Percentiles rank a stretch among this genome's conserved stretches.
Conservation (phyloP, 2,329 filamentous ascomycete genomes). For the Colletotrichum karsti region DNA sequence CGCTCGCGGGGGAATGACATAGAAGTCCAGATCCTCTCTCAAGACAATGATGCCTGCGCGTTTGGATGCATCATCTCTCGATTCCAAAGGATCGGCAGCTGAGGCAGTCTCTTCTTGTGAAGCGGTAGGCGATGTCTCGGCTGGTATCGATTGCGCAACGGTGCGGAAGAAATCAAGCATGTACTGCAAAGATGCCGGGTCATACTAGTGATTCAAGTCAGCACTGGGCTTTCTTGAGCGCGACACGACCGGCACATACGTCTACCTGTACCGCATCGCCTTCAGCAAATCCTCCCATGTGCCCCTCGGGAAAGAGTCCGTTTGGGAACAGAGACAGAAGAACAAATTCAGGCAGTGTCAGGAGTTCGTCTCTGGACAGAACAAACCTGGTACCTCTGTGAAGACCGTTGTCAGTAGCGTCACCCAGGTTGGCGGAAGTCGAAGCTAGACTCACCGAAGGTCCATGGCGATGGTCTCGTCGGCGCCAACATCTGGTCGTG, state of each 20-base stretch:
- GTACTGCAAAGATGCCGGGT: slow-evolving; percentile 94
- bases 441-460: slow-evolving; percentile 72
- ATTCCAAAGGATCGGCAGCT: slow-evolving; percentile 76
- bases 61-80: slow-evolving; percentile 80
- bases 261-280: slow-evolving; percentile 96
- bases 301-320: slow-evolving; percentile 95
- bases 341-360: slow-evolving; percentile 97
- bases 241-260: slow-evolving; percentile 66
- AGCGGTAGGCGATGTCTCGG: slow-evolving; percentile 72
- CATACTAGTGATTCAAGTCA: slow-evolving; percentile 74
- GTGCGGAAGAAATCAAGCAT: slow-evolving; percentile 99
- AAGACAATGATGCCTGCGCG: slow-evolving; percentile 97
- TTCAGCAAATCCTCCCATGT: slow-evolving; percentile 92
- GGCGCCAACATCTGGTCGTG: slow-evolving; percentile 73
- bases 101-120: slow-evolving; percentile 70
- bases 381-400: slow-evolving; percentile 90
- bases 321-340: slow-evolving; percentile 98
- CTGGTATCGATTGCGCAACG: slow-evolving; percentile 94
- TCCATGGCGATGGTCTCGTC: slow-evolving; percentile 97
- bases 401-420: slow-evolving; percentile 31
- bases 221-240: background rate
- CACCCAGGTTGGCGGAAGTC: too few species aligned
- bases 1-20: slow-evolving; percentile 86
- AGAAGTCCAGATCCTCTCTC: slow-evolving; percentile 96
- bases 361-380: slow-evolving; percentile 90